phyloP scores from a whole-genome alignment of 257 asterid genomes.

The Fraxinus cuspidata region DNA sequence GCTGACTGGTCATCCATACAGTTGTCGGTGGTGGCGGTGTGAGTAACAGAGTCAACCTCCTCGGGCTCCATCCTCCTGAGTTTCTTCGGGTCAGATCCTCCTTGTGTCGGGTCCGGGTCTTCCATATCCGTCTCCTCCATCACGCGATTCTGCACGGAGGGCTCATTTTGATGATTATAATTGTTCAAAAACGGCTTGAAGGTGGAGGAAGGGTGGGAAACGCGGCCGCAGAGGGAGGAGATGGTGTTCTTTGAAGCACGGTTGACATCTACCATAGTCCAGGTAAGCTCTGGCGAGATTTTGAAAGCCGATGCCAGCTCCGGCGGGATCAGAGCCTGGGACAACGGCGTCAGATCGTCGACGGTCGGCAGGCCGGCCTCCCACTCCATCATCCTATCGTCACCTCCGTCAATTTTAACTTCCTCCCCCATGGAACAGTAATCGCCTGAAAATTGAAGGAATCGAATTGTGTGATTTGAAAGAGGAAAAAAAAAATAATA shows the following conservation, averaged over 20 bases:
- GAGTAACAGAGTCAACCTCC: slow-evolving; percentile 40
- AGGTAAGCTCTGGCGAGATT: slow-evolving; percentile 62
- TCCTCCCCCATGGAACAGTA: slow-evolving; percentile 50
- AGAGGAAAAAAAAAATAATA: slow-evolving; percentile 29
- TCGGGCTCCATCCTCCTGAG: slow-evolving; percentile 46
- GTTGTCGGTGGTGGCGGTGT: slow-evolving; percentile 34
- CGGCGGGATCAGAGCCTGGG: slow-evolving; percentile 68
- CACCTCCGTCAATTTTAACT: slow-evolving; percentile 42
- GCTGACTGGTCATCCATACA: slow-evolving; percentile 50
- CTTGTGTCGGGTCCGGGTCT: slow-evolving; percentile 43
- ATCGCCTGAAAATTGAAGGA: background rate
- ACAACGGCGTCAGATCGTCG: slow-evolving; percentile 73
- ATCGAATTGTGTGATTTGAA: background rate
- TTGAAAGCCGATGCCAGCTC: slow-evolving; percentile 84
- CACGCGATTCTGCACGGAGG: slow-evolving; percentile 34
- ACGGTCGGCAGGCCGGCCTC: slow-evolving; percentile 72
- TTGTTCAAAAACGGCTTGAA: slow-evolving; percentile 41
- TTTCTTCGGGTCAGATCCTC: slow-evolving; percentile 65
- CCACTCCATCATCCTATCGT: slow-evolving; percentile 63
- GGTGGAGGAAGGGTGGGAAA: slow-evolving; percentile 17
- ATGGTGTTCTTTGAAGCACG: slow-evolving; percentile 76
- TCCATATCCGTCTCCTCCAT: slow-evolving; percentile 40
- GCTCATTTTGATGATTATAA: background rate
- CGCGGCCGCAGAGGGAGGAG: slow-evolving; percentile 47
- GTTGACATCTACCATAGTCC: slow-evolving; percentile 64